phyloP scores from a whole-genome alignment of 352 stramenopile species.

The Lagenidium sp. region DNA sequence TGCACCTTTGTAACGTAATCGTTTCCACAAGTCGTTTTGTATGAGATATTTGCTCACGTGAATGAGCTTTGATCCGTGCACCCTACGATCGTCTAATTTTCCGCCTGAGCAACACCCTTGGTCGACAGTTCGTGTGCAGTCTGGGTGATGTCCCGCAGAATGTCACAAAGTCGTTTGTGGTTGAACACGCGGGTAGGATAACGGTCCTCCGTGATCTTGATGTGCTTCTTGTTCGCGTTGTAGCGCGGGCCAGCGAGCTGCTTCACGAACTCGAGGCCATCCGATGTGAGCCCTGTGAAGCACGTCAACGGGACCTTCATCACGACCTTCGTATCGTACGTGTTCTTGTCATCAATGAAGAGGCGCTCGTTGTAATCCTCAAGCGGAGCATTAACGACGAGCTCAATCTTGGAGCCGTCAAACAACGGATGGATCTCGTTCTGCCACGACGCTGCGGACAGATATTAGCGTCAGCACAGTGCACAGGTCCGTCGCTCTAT shows the following conservation, averaged over 20 bases:
- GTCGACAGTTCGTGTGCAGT: conserved; percentile 54
- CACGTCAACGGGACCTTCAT: conserved; percentile 70
- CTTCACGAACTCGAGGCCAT: conserved; percentile 42
- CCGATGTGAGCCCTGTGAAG: conserved; percentile 42
- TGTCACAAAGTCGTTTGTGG: conserved; percentile 81
- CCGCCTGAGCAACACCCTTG: conserved; percentile 7
- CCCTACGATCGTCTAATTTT: conserved; percentile 4
- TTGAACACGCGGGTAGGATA: conserved; percentile 73
- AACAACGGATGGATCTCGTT: conserved; percentile 70
- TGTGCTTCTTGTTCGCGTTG: conserved; percentile 64
- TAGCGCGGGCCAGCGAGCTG: conserved; percentile 69
- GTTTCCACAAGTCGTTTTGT: too few species aligned
- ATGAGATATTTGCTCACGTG: too few species aligned
- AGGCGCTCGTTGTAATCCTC: conserved; percentile 80
- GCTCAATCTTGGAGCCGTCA: conserved; percentile 51
- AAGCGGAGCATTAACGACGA: conserved; percentile 68
- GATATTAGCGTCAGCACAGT: too few species aligned
- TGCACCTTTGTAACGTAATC: too few species aligned
- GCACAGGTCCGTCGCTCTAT: too few species aligned
- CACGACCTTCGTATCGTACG: conserved; percentile 71
- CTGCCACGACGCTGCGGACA: conserved; percentile 57
- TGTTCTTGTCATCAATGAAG: conserved; percentile 73
- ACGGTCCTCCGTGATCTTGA: conserved; percentile 77
- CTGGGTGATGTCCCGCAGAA: conserved; percentile 66
- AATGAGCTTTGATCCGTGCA: too few species aligned